Evolutionary conservation across 495 filamentous ascomycete species (phyloP).

Genomic region (Aspergillus homomorphus): DNA sequence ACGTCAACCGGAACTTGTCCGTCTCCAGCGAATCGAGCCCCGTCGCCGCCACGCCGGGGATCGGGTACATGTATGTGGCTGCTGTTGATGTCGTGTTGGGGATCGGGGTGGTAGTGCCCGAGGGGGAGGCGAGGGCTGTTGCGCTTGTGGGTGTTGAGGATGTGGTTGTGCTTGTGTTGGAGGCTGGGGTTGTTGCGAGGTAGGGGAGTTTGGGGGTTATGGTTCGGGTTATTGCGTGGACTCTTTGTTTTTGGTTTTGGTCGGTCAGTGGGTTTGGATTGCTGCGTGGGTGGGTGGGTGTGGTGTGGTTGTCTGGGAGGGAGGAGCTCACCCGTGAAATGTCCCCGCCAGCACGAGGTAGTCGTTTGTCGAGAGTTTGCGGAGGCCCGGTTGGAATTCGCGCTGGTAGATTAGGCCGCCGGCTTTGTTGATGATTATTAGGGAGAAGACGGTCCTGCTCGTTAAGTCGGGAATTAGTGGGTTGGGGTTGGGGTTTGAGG

Average conservation of each 20-base stretch:
- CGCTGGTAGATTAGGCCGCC: conserved; percentile 94
- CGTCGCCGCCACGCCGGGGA: conserved; percentile 47
- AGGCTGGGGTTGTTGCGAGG: conserved; percentile 29
- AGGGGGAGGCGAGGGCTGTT: conserved; percentile 24
- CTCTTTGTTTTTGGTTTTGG: conserved; percentile 39
- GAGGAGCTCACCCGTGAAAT: conserved; percentile 74
- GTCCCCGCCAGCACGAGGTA: conserved; percentile 96
- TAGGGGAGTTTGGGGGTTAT: conserved; percentile 58
- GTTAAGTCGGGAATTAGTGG: background rate
- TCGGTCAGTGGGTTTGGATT: background rate
- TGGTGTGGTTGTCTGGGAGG: conserved; percentile 6
- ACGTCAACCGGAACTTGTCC: conserved; percentile 87
- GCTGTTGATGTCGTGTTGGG: conserved; percentile 24
- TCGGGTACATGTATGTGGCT: conserved; percentile 46
- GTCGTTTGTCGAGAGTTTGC: conserved; percentile 88
- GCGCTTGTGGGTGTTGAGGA: no score
- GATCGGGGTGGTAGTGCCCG: conserved; percentile 22
- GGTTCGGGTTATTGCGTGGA: conserved; percentile 87
- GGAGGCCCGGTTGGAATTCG: conserved; percentile 78
- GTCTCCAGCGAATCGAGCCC: conserved; percentile 91
- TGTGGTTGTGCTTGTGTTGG: conserved; percentile 24
- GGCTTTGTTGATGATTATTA: conserved; percentile 98
- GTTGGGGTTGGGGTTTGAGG: conserved; percentile 7
- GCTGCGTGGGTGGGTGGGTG: background rate
- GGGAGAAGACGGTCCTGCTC: conserved; percentile 86